A percentile compares a stretch with the other conserved stretches of the same genome.
phyloP scores from a whole-genome alignment of 148 eudicot genomes.

The Pouteria glomerata region DNA sequence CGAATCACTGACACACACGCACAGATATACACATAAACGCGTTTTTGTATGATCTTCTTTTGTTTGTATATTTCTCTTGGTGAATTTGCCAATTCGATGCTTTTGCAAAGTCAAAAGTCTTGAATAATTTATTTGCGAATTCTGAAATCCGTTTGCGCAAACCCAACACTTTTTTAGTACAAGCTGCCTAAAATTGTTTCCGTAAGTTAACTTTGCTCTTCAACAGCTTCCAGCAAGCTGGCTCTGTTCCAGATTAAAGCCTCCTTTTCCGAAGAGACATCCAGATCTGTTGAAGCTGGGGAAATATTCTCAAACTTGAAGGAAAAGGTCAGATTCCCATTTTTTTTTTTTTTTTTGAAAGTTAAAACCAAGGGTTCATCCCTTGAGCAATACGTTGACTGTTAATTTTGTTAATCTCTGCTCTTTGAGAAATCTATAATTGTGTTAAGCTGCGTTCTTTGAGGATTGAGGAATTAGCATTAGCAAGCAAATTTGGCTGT shows the following conservation, averaged over 20 bases:
- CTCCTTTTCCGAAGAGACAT: constrained; percentile 60
- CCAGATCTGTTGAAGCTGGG: constrained; percentile 39
- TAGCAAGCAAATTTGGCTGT: background rate
- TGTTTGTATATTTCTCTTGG: no score
- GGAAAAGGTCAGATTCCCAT: constrained; percentile 59
- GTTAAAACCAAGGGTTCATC: background rate
- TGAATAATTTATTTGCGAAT: background rate
- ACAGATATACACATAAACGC: no score
- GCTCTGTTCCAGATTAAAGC: constrained; percentile 60
- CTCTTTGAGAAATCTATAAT: background rate
- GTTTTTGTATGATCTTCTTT: no score
- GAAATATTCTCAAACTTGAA: constrained; percentile 75
- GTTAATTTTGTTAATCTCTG: background rate
- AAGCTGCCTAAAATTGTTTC: background rate
- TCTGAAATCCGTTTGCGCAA: no score
- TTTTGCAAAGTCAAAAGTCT: background rate
- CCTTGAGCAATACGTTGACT: background rate
- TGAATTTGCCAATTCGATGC: background rate
- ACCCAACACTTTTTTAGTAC: background rate
- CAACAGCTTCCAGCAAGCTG: constrained; percentile 57
- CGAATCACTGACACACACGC: no score
- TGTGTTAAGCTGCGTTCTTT: no score
- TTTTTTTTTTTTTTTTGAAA: no score
- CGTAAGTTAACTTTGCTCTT: constrained; percentile 3
- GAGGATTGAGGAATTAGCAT: no score